These are phyloP conservation scores for Alliaria petiolata DNA, from an alignment of 345 rosid genomes.

Conservation along the genomic window DNA sequence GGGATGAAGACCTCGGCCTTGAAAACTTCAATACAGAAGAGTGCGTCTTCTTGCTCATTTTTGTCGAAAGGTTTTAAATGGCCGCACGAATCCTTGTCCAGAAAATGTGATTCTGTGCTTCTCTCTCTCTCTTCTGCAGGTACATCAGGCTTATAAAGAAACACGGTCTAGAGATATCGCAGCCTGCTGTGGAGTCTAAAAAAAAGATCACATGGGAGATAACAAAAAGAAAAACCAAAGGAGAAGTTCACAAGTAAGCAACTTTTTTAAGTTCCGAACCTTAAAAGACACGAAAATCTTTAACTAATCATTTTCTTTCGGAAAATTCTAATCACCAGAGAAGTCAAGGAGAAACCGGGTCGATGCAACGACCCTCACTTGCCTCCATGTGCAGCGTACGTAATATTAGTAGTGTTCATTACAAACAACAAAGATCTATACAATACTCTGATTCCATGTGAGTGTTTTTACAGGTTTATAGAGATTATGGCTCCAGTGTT, in stretches of 20 bases:
- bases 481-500: conserved; percentile 99
- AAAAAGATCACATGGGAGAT: conserved; percentile 90
- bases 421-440: background rate
- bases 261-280: background rate
- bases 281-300: background rate
- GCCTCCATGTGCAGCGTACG: conserved; percentile 99
- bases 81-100: background rate
- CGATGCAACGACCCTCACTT: conserved; percentile 68
- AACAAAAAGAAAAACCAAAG: conserved; percentile 74
- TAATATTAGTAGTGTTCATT: background rate
- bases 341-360: conserved; percentile 76
- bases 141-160: conserved; percentile 80
- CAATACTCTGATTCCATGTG: background rate
- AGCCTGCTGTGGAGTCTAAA: conserved; percentile 84
- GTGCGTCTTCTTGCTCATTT: conserved; percentile 46
- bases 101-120: background rate
- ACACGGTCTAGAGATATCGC: conserved; percentile 90
- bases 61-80: background rate
- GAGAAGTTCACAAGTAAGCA: conserved; percentile 94
- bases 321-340: conserved; percentile 39
- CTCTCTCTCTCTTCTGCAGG: conserved; percentile 37
- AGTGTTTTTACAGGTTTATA: conserved; percentile 54
- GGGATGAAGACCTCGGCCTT: conserved; percentile 98
- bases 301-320: background rate
- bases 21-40: conserved; percentile 80